A percentile compares a stretch with the other conserved stretches of the same genome.
These are phyloP conservation scores for Alectoria sarmentosa DNA, from an alignment of 495 filamentous ascomycete species.

Conservation along the genomic window DNA sequence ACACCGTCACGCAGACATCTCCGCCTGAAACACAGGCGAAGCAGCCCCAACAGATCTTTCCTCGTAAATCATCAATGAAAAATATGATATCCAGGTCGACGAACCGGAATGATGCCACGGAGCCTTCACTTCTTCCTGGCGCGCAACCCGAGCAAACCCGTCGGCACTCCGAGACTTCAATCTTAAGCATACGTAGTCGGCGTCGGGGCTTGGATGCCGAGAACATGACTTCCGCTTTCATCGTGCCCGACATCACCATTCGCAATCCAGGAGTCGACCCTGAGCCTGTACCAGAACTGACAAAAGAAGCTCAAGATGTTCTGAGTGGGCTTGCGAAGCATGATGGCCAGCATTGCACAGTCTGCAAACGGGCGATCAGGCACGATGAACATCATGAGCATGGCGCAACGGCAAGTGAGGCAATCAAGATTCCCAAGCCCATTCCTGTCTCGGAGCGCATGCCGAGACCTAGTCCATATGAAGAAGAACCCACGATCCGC, in stretches of 20 bases:
- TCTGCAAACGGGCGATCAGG: constrained; percentile 53
- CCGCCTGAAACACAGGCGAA: background rate
- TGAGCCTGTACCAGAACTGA: constrained; percentile 32
- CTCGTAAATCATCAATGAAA: constrained; percentile 44
- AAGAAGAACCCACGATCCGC: constrained; percentile 68
- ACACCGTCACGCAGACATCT: background rate
- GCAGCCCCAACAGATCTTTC: constrained; percentile 27
- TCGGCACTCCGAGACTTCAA: constrained; percentile 43
- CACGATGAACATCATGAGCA: constrained; percentile 28
- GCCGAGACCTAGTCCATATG: constrained; percentile 41
- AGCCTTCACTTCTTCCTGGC: constrained; percentile 1
- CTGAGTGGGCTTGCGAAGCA: constrained; percentile 54
- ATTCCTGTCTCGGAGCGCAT: constrained; percentile 65
- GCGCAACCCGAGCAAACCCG: constrained; percentile 26
- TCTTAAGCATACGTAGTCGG: constrained; percentile 20
- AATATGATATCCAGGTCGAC: constrained; percentile 20
- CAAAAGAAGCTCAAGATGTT: constrained; percentile 49
- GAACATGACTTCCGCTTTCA: constrained; percentile 79
- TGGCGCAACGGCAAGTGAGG: constrained; percentile 38
- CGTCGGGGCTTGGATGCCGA: constrained; percentile 32
- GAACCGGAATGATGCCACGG: constrained; percentile 1
- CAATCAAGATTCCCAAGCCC: constrained; percentile 57
- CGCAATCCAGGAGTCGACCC: constrained; percentile 33
- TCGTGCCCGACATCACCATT: constrained; percentile 62
- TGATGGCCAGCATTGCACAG: constrained; percentile 62